Conservation (phyloP, 1,284 basidiomycete species). For the Kwoniella shivajii region DNA sequence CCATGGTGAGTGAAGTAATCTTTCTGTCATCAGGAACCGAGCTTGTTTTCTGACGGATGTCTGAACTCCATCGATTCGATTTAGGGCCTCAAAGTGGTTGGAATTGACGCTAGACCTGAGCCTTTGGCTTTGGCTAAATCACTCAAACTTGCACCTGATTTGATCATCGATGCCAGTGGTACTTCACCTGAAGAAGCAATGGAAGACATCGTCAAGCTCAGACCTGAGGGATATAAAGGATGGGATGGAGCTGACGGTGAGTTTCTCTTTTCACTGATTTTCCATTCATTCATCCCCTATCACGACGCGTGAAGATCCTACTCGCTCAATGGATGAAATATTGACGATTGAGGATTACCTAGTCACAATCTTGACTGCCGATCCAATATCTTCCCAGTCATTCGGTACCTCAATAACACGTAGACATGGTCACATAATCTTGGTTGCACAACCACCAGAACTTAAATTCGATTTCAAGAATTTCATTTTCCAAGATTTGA, state of each 20-base stretch:
- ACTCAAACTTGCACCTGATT: slow-evolving; percentile 18
- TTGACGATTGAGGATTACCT: no score
- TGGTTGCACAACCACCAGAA: slow-evolving; percentile 25
- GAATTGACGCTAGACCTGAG: slow-evolving; percentile 24
- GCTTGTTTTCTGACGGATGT: background rate
- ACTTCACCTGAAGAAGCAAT: slow-evolving; percentile 18
- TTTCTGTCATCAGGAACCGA: background rate
- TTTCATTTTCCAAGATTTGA: slow-evolving; percentile 31
- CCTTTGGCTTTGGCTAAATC: slow-evolving; percentile 18
- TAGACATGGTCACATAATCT: slow-evolving; percentile 23
- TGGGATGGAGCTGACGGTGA: slow-evolving; percentile 30
- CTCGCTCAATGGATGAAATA: no score
- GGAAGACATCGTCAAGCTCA: slow-evolving; percentile 20
- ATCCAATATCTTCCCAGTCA: slow-evolving; percentile 11
- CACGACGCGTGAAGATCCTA: no score
- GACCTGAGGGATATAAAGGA: slow-evolving; percentile 20
- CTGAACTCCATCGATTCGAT: background rate
- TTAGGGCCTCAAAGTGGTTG: slow-evolving; percentile 29
- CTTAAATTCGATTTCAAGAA: slow-evolving; percentile 21
- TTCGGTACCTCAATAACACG: slow-evolving; percentile 21
- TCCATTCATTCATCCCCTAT: no score
- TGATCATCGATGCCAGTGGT: slow-evolving; percentile 23
- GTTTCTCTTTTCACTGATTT: no score
- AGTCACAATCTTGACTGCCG: slow-evolving; percentile 25
- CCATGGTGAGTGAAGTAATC: slow-evolving; percentile 23